Evolutionary conservation across 352 stramenopile genomes (phyloP), one percentile per base, ranked within the genome.

Genomic region (Phytophthora citricola): DNA sequence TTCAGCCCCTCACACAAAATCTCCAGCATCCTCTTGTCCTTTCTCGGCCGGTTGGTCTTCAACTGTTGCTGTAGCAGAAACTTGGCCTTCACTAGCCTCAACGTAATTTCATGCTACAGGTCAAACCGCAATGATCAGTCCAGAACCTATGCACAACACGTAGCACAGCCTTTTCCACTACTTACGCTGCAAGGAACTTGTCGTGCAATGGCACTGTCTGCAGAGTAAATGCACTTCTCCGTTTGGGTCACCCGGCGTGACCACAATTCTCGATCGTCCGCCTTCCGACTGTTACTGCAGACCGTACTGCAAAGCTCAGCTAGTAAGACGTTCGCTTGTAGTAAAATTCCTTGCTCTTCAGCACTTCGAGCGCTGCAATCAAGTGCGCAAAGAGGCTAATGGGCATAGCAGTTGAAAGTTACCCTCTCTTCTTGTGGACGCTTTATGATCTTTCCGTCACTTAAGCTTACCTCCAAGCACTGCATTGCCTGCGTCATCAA

Each of bases 301-400:
- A 79, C 59, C 22, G 79, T 59, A 26, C 76, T 73, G 24, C 79
- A 89, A 15, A 83, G 72, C 58, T 92, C 85, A n/a, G 81, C 83
- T 12, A 92, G 51, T 34, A 92, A 44, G 6, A 89, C 51, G 36
- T 87, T 75, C 11, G 72, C 75, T 43, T 73, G 61, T 20, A 70
- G 20, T 40, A 76, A 34, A 29, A 76, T 69, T 0, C 66, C 54
- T 34, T 69, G 66, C 22, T 73, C 61, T 38, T 74, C 64, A 5
- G 20, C 38, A 24, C 38, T 66, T 20, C 55, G 46, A 38, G 31
- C 15, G 54, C 36, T 68, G 39, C 40, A 60, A 49, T 71, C 59
- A 24, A 69, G 9, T 40, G 53, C 52, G 41, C 74, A 83, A 50
- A 84, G 55, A 43, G 79, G 63, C 75, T 84, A 38, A 29, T 58